A percentile compares a stretch with the other conserved stretches of the same genome.
Conservation (phyloP, 371 early-diverging fungal species). For the Mucor sp. region DNA sequence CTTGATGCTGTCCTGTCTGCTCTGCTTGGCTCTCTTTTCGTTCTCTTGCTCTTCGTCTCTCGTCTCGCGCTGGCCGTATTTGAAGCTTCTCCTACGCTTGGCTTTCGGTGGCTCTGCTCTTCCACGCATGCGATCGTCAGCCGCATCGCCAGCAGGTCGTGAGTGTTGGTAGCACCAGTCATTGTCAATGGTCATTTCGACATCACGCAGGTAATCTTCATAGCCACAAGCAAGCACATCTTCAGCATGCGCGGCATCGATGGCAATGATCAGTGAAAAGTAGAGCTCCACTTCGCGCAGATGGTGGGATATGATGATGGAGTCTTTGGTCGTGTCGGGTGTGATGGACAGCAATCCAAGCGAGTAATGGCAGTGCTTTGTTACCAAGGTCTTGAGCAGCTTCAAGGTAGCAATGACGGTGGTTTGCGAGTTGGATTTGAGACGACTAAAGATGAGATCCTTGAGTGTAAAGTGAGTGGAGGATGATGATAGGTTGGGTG, state of each 20-base stretch:
- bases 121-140: constrained; percentile 14
- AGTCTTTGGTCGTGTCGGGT: constrained; percentile 40
- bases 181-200: constrained; percentile 64
- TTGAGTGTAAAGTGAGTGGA: constrained; percentile 66
- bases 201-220: constrained; percentile 79
- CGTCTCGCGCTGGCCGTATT: constrained; percentile 47
- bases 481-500: background rate
- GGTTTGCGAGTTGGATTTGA: constrained; percentile 71
- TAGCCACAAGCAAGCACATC: constrained; percentile 67
- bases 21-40: constrained; percentile 12
- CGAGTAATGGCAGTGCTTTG: constrained; percentile 75
- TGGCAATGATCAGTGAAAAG: constrained; percentile 66
- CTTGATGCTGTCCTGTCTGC: background rate
- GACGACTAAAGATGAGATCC: constrained; percentile 78
- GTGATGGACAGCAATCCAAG: constrained; percentile 70
- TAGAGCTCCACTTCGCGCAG: constrained; percentile 69
- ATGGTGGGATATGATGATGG: constrained; percentile 65
- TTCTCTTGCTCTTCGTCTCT: constrained; percentile 22
- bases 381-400: constrained; percentile 77
- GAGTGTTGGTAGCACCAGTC: constrained; percentile 63
- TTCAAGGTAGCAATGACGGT: constrained; percentile 84
- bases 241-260: constrained; percentile 56
- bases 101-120: constrained; percentile 25
- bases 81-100: constrained; percentile 59
- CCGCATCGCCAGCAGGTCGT: constrained; percentile 29